These are phyloP conservation scores for Candida mesenterica DNA, from an alignment of 1,139 yeast species.

Conservation along the genomic window DNA sequence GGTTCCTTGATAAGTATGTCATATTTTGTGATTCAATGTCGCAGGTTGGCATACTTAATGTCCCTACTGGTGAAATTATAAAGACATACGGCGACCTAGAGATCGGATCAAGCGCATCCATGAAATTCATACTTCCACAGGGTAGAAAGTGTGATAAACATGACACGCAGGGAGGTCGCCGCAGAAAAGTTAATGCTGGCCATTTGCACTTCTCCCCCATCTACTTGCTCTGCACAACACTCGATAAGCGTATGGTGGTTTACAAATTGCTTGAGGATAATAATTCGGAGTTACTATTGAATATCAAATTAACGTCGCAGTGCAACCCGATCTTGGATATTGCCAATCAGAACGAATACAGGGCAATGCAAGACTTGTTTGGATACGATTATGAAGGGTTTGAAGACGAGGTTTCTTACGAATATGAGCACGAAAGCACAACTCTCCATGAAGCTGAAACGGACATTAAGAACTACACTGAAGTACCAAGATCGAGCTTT, in stretches of 20 bases:
- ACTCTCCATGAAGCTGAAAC: background rate
- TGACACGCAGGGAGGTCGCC: background rate
- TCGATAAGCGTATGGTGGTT: constrained; percentile 24
- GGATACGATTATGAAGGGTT: constrained; percentile 9
- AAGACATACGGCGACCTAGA: constrained; percentile 22
- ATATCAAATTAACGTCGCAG: constrained; percentile 12
- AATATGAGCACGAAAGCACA: background rate
- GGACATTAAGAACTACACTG: background rate
- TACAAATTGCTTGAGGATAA: constrained; percentile 26
- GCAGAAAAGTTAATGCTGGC: constrained; percentile 5
- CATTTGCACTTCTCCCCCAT: constrained; percentile 22
- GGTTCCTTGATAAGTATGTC: constrained; percentile 21
- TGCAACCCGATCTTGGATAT: constrained; percentile 5
- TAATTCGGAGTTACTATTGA: constrained; percentile 12
- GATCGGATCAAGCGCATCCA: constrained; percentile 27
- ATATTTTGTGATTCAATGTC: constrained; percentile 33
- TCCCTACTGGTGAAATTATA: constrained; percentile 19
- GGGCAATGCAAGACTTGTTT: constrained; percentile 11
- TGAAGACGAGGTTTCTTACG: background rate
- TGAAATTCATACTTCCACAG: constrained; percentile 14
- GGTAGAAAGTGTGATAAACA: background rate
- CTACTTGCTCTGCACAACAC: constrained; percentile 23
- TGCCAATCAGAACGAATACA: constrained; percentile 12
- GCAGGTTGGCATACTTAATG: constrained; percentile 30
- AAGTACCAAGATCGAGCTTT: background rate